phyloP scores from a whole-genome alignment of 106 monocot species.

The Acorus calamus region DNA sequence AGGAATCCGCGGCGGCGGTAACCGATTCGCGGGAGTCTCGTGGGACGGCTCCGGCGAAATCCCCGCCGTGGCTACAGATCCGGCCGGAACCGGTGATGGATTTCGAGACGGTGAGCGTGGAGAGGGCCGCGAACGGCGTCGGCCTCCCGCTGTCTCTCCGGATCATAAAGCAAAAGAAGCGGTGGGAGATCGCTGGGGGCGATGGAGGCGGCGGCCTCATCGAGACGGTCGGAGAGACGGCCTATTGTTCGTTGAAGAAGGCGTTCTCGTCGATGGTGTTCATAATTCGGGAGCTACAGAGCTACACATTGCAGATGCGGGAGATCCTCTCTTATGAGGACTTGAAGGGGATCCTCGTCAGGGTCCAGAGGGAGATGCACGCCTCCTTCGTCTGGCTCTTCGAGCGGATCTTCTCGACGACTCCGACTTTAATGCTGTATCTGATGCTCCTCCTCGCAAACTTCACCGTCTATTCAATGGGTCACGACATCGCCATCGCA shows the following conservation, averaged over 20 bases:
- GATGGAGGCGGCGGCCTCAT: not conserved
- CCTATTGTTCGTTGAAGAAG: constrained; percentile 32
- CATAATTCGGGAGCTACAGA: constrained; percentile 65
- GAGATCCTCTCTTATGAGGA: constrained; percentile 29
- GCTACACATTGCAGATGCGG: constrained; percentile 42
- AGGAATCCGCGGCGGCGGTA: no score
- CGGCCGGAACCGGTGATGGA: constrained; percentile 3
- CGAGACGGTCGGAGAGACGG: constrained; percentile 26
- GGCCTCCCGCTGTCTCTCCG: constrained; percentile 43
- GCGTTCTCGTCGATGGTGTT: constrained; percentile 81
- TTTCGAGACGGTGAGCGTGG: constrained; percentile 17
- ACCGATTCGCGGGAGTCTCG: no score
- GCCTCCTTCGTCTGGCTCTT: constrained; percentile 82
- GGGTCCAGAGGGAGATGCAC: constrained; percentile 51
- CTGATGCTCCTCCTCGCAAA: constrained; percentile 78
- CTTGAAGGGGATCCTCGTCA: constrained; percentile 31
- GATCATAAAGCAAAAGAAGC: constrained; percentile 35
- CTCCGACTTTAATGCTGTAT: constrained; percentile 60
- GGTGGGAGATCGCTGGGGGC: constrained; percentile 11
- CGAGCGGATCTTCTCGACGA: constrained; percentile 57
- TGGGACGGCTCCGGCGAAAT: no score
- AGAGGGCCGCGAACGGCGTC: constrained; percentile 28
- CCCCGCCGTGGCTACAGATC: not conserved
- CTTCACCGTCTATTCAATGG: constrained; percentile 67
- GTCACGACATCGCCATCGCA: constrained; percentile 21